Percentiles rank a stretch among this genome's conserved stretches.
These are phyloP conservation scores for Claviceps sp. DNA, from an alignment of 2,329 filamentous ascomycete species.

Conservation along the genomic window DNA sequence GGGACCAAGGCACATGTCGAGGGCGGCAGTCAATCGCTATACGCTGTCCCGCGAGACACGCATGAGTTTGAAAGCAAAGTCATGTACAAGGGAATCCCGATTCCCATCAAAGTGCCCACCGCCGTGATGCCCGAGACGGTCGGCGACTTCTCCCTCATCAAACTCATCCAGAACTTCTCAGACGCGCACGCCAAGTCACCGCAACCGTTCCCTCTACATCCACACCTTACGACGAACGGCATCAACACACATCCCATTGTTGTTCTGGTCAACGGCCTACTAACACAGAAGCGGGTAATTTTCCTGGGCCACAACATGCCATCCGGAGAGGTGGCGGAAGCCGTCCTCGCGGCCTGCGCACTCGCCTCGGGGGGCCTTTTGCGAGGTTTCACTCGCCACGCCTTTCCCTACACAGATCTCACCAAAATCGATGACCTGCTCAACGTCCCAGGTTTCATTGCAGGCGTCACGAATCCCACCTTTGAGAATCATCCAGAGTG, in stretches of 20 bases:
- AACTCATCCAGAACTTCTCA: constrained; percentile 90
- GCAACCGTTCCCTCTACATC: constrained; percentile 73
- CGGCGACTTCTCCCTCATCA: constrained; percentile 93
- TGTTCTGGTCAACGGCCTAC: constrained; percentile 81
- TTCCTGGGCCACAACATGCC: constrained; percentile 93
- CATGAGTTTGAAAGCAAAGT: constrained; percentile 96
- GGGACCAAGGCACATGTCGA: constrained; percentile 51
- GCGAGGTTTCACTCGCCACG: constrained; percentile 85
- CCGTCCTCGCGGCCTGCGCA: constrained; percentile 93
- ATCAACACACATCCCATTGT: constrained; percentile 86
- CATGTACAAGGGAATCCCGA: constrained; percentile 90
- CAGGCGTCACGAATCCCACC: constrained; percentile 91
- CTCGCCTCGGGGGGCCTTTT: constrained; percentile 86
- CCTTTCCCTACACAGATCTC: constrained; percentile 94
- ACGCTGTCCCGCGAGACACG: constrained; percentile 78
- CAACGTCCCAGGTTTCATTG: constrained; percentile 93
- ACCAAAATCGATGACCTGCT: constrained; percentile 95
- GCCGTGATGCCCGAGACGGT: constrained; percentile 91
- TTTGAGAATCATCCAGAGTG: constrained; percentile 92
- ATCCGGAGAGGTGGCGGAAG: constrained; percentile 90
- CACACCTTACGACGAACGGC: constrained; percentile 87
- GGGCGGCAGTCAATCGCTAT: constrained; percentile 42
- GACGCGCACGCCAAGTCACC: constrained; percentile 68
- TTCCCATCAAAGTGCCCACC: constrained; percentile 91
- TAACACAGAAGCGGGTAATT: constrained; percentile 93